Percentiles rank a stretch among this genome's conserved stretches.
These are phyloP conservation scores for Debaryomyces tyrocola DNA, from an alignment of 805 yeast genomes.

Conservation along the genomic window DNA sequence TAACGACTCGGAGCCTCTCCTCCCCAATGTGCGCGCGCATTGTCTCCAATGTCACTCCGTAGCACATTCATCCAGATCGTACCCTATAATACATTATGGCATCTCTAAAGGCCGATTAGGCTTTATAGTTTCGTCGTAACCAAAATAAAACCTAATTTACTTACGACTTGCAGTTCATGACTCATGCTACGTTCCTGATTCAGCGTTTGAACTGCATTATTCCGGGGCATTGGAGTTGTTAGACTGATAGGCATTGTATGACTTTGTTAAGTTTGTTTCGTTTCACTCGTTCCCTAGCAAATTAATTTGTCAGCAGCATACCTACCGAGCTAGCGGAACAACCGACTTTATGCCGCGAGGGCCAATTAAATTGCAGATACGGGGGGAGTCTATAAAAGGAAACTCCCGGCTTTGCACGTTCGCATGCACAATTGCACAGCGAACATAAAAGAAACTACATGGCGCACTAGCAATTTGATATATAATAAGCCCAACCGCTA, in stretches of 20 bases:
- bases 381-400: not conserved
- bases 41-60: too few species aligned
- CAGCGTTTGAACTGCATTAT: not conserved
- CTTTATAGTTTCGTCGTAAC: too few species aligned
- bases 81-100: too few species aligned
- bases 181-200: not conserved
- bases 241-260: not conserved
- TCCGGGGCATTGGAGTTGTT: not conserved
- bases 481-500: constrained; percentile 1
- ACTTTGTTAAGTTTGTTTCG: too few species aligned
- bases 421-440: not conserved
- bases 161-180: too few species aligned
- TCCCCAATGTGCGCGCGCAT: too few species aligned
- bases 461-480: not conserved
- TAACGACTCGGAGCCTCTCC: too few species aligned
- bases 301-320: not conserved
- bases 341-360: not conserved
- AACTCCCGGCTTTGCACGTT: not conserved
- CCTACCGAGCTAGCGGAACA: not conserved
- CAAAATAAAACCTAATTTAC: too few species aligned
- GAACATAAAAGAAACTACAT: not conserved
- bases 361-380: not conserved
- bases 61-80: too few species aligned
- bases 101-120: not conserved
- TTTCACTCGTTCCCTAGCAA: too few species aligned